Evolutionary conservation across 2,329 filamentous ascomycete species (phyloP).

Genomic region (Penicillium janthinellum): DNA sequence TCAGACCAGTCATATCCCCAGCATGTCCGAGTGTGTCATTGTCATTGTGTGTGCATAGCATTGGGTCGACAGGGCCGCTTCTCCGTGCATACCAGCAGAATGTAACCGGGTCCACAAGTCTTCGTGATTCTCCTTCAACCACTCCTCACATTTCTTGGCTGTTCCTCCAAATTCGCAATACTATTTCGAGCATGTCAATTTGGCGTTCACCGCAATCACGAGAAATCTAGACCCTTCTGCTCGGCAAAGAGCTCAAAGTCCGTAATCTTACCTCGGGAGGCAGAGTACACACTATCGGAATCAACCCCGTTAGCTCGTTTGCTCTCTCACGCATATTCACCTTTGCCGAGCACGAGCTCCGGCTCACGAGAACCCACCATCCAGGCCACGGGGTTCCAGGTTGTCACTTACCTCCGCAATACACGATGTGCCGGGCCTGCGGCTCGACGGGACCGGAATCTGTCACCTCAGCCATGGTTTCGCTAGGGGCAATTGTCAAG

Average conservation of each 20-base stretch:
- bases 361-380: constrained; percentile 4
- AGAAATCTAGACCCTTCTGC: neutral
- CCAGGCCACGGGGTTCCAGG: neutral
- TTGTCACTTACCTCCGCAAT: constrained; percentile 60
- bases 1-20: neutral
- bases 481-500: neutral
- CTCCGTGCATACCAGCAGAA: constrained; percentile 67
- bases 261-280: constrained; percentile 63
- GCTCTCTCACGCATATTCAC: neutral
- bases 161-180: constrained; percentile 99
- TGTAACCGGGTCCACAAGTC: constrained; percentile 78
- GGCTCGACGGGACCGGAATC: constrained; percentile 42
- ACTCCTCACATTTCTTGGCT: constrained; percentile 94
- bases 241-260: neutral
- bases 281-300: constrained; percentile 60
- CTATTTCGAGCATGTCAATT: constrained; percentile 52
- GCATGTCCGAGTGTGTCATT: neutral
- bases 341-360: neutral
- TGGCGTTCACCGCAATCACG: neutral
- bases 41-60: neutral
- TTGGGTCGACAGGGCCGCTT: neutral
- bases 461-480: constrained; percentile 38
- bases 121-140: constrained; percentile 76
- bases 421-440: constrained; percentile 59
- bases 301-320: constrained; percentile 11